Conservation (phyloP, 192 early-diverging fungal species). For the Umbelopsis sp. region DNA sequence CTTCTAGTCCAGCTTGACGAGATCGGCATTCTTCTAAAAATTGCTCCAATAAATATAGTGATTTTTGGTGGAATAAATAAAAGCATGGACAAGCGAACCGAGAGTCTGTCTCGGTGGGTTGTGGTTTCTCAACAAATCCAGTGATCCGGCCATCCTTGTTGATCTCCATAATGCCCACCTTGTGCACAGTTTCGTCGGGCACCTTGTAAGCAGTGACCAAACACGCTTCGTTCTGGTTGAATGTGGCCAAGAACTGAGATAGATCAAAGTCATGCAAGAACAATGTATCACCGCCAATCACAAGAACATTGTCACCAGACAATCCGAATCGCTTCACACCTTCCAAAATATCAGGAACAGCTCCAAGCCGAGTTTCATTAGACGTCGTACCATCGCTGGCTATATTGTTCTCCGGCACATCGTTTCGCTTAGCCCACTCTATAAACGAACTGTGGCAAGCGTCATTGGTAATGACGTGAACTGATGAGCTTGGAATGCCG, state of each 20-base stretch:
- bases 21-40: conserved; percentile 50
- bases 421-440: conserved; percentile 42
- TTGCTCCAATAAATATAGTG: conserved; percentile 35
- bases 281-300: conserved; percentile 65
- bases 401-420: conserved; percentile 44
- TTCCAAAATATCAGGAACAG: conserved; percentile 54
- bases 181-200: conserved; percentile 46
- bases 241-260: conserved; percentile 34
- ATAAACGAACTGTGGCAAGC: conserved; percentile 42
- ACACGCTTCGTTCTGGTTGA: conserved; percentile 26
- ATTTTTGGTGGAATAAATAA: conserved; percentile 45
- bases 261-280: conserved; percentile 58
- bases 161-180: conserved; percentile 58
- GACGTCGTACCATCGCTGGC: conserved; percentile 49
- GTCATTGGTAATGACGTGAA: conserved; percentile 57
- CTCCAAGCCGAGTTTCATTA: conserved; percentile 58
- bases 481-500: conserved; percentile 9
- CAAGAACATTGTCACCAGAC: conserved; percentile 38
- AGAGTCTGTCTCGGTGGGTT: conserved; percentile 42
- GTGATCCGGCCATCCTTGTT: conserved; percentile 37
- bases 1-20: conserved; percentile 34
- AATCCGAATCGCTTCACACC: conserved; percentile 43
- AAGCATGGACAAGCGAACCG: conserved; percentile 66
- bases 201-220: conserved; percentile 55
- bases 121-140: conserved; percentile 60